Base-by-base conservation (phyloP, 768 basidiomycete species). In the Termitomyces sp. region DNA sequence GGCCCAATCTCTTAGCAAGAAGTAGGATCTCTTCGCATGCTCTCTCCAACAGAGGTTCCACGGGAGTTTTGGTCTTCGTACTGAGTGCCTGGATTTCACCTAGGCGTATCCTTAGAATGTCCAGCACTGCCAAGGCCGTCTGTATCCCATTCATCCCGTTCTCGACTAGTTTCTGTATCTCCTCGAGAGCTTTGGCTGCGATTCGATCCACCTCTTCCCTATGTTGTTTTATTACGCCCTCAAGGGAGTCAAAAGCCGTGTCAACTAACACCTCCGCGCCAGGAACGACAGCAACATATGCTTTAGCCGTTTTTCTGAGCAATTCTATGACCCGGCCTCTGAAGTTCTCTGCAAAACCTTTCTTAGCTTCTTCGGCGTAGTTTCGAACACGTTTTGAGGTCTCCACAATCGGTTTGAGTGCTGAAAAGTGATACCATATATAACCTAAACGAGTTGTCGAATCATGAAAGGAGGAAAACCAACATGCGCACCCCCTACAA, bases 241-340 rank as follows among this genome's bases (percentile, higher is more conserved):
- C 75, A 40, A 79, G 59, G n/a, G 65, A 63, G 61, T 80, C 76
- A 60, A 82, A 81, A 0, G 69, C 73, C 44, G 58, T 63, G 66
- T 81, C 78, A 54, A 81, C 69, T 41, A 75, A 56, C 5, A 68
- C 47, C 2, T 67, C 68, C 0, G 76, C 70, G 2, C 74, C 74
- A 1, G 79, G 79, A 32, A 80, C 60, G 48, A 71, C 57, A 32
- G 67, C 68, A 29, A 73, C 66, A 62, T 79, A 79, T 11, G 75
- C 67, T 62, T 77, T 79, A 27, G 72, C 73, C 35, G 73, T 69
- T 37, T 62, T 54, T 54, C 78, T 75, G 21, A 81, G 73, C 62
- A 67, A 67, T n/a, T 61, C 53, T 25, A 78, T 63, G 6, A 72
- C 69, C 50, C 70, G 69, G 62, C 63, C 66, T 12, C 72, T 68